These are phyloP conservation scores for Domatiomyces catenatus DNA, from an alignment of 2,329 filamentous ascomycete genomes.

Conservation along the genomic window DNA sequence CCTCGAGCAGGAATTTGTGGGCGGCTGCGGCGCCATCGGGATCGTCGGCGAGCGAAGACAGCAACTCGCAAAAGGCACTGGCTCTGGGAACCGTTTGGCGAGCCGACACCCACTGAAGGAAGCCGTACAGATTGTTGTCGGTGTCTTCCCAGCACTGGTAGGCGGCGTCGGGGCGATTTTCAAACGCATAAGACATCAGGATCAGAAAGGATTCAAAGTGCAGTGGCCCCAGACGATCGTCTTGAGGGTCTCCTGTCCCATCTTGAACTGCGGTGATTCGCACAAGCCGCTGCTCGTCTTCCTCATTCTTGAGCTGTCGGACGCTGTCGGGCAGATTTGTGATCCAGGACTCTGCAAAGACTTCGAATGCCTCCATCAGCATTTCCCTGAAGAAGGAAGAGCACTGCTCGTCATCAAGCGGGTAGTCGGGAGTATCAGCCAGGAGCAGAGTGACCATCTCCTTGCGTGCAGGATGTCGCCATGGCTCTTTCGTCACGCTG, in stretches of 20 bases:
- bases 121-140: constrained; percentile 85
- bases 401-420: constrained; percentile 49
- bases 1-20: constrained; percentile 77
- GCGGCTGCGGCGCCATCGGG: constrained; percentile 69
- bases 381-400: constrained; percentile 56
- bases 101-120: constrained; percentile 92
- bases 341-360: constrained; percentile 82
- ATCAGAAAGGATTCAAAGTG: constrained; percentile 79
- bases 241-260: constrained; percentile 32
- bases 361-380: constrained; percentile 68
- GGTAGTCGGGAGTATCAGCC: constrained; percentile 57
- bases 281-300: constrained; percentile 58
- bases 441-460: constrained; percentile 72
- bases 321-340: constrained; percentile 89
- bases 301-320: constrained; percentile 68
- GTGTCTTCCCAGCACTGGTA: constrained; percentile 83
- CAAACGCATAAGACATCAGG: constrained; percentile 81
- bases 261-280: constrained; percentile 32
- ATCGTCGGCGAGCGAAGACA: constrained; percentile 73
- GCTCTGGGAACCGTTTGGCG: constrained; percentile 90
- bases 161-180: constrained; percentile 68
- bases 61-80: constrained; percentile 91
- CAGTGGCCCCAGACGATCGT: constrained; percentile 25
- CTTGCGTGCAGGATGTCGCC: constrained; percentile 73
- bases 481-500: constrained; percentile 64